These are phyloP conservation scores for Verruconis gallopava DNA, from an alignment of 2,329 filamentous ascomycete species.

Conservation along the genomic window DNA sequence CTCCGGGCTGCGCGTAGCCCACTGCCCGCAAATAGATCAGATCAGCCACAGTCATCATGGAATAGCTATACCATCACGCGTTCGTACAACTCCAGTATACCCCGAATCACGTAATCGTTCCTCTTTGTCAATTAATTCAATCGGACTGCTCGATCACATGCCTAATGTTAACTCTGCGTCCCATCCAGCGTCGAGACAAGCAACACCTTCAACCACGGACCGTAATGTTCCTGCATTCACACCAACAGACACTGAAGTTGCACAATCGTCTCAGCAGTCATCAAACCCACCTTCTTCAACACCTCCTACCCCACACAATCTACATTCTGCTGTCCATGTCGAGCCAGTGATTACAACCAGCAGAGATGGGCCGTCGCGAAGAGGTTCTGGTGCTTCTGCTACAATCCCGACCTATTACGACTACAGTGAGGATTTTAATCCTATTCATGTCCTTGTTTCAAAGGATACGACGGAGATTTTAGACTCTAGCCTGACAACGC, in stretches of 20 bases:
- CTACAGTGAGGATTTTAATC: slow-evolving; percentile 25
- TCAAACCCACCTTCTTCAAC: slow-evolving; percentile 30
- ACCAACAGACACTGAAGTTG: slow-evolving; percentile 13
- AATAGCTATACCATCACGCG: not conserved
- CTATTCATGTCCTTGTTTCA: no score
- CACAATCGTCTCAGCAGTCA: slow-evolving; percentile 25
- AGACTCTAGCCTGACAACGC: slow-evolving; percentile 1
- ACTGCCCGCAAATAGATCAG: not conserved
- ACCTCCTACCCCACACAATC: slow-evolving; percentile 30
- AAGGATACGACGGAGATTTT: slow-evolving; percentile 6
- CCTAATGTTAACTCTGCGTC: not conserved
- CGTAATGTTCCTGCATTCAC: slow-evolving; percentile 12
- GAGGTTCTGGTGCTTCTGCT: not conserved
- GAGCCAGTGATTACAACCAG: slow-evolving; percentile 6
- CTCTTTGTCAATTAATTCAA: not conserved
- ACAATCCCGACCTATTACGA: slow-evolving; percentile 20
- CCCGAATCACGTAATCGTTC: slow-evolving; percentile 1
- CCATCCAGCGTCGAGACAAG: slow-evolving; percentile 4
- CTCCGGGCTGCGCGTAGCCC: slow-evolving; percentile 6
- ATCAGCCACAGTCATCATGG: not conserved
- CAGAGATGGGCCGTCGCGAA: not conserved
- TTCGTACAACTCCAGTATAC: not conserved
- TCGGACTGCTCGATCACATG: not conserved
- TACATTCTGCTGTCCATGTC: slow-evolving; percentile 18
- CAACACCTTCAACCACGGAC: slow-evolving; percentile 4